Evolutionary conservation across 495 filamentous ascomycete genomes (phyloP), one percentile per base, ranked within the genome.

Genomic region (Emericellopsis terricola): DNA sequence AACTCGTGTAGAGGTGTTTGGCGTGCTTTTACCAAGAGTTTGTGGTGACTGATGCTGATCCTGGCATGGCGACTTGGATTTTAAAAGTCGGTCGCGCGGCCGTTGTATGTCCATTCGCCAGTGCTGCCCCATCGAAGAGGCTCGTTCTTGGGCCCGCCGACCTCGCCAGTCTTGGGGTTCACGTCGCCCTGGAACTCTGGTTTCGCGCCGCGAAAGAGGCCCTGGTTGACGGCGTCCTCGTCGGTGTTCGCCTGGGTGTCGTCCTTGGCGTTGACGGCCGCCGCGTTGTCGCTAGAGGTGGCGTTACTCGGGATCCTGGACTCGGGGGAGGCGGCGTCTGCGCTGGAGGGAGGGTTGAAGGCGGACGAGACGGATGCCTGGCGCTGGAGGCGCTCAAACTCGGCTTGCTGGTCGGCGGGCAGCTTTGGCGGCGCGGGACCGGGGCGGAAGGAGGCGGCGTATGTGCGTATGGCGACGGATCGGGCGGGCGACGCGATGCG

Each of bases 71-170:
- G n/a, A n/a, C n/a, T n/a, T n/a, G n/a, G n/a, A n/a, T 36, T 26
- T 57, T 50, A 97, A 50, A 97, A 97, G 59, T 96, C 89, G 14
- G 89, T 96, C 16, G 89, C 87, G 36, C 89, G 62, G 24, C 89
- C 89, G 57, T 94, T 94, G 55, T 78, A 97, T 46, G 83, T 94
- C 75, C 85, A 97, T 58, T 97, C 89, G 1, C 82, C 79, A 2
- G 44, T 52, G 17, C 59, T 50, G 0, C 85, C 84, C 86, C 86
- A 94, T 35, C 86, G 64, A 44, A 96, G 42, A 28, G 89, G 89
- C 57, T 97, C 89, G 53, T 94, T 97, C 71, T 96, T 97, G 13
- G 89, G 89, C 10, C 89, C 89, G 4, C 86, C 89, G 28, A 92
- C 66, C 60, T 96, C 89, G n/a, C 91, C 91, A 2, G 89, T 97